These are phyloP conservation scores for Hippophae tibetana DNA, from an alignment of 306 rosid species.

Conservation along the genomic window DNA sequence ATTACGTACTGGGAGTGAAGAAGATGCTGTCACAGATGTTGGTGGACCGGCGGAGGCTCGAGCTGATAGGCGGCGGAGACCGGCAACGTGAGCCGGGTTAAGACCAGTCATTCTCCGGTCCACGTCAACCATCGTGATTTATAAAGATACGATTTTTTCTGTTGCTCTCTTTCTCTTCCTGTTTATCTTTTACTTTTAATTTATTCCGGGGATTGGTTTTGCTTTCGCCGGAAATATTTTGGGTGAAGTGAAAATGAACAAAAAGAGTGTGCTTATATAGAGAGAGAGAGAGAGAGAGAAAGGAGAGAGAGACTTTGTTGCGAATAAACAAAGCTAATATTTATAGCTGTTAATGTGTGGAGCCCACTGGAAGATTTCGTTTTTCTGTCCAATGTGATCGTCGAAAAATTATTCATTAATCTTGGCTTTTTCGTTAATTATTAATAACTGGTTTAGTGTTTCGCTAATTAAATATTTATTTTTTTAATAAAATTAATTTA, in stretches of 20 bases:
- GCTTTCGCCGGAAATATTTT: not conserved
- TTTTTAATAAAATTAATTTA: too few relatives aligned
- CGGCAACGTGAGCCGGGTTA: conserved; percentile 78
- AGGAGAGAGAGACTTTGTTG: conserved; percentile 1
- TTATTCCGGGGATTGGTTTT: not conserved
- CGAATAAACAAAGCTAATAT: not conserved
- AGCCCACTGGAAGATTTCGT: conserved; percentile 22
- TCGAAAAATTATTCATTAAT: conserved; percentile 10
- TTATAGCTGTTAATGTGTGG: conserved; percentile 37
- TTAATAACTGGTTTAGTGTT: not conserved
- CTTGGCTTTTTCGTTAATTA: not conserved
- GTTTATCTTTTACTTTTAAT: not conserved
- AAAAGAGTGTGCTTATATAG: conserved; percentile 5
- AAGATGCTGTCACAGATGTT: conserved; percentile 12
- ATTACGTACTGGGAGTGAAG: conserved; percentile 39
- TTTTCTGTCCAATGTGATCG: not conserved
- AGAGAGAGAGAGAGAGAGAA: not conserved
- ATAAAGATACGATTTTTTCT: not conserved
- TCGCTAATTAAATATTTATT: too few relatives aligned
- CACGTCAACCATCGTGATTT: conserved; percentile 63
- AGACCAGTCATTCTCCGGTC: conserved; percentile 84
- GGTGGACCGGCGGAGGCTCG: conserved; percentile 55
- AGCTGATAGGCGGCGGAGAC: conserved; percentile 72
- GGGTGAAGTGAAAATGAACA: conserved; percentile 1
- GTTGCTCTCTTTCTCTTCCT: not conserved